Base-by-base conservation (phyloP, 176 grass and related monocot genomes). In the Juncus effusus region DNA sequence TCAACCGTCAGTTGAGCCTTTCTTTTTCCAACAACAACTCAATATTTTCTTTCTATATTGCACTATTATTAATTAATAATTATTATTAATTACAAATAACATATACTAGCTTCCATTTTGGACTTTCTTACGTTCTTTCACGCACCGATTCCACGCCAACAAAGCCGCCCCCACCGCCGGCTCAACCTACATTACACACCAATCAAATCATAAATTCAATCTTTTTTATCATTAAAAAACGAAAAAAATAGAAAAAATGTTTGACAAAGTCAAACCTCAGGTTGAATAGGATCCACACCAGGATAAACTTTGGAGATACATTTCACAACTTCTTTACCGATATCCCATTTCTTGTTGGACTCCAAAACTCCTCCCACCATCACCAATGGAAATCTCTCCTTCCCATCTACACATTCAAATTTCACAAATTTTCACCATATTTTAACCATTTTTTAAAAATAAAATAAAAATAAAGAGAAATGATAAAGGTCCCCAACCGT, bases 341-440 rank as follows among this genome's bases (percentile, higher is more conserved):
- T 93, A 72, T 93, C 79, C 94, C 94, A 99, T 51, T 61, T 82
- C 76, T 93, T 82, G 73, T 99, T 99, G 58, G 88, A 85, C 77
- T 99, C 88, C 0, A 99, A 85, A 42, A 99, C 94, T 39, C 94
- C 94, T 69, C 94, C 94, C 70, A 99, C 88, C 73, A 99, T 90
- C 72, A 99, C 94, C 73, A 99, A 83, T 45, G 94, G 85, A 83
- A 99, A 99, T 15, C 40, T 37, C 50, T 75, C 88, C 19, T 82
- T 92, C 40, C 83, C 94, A 87, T 99, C 94, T 99, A 88, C 74
- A 83, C 14, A 69, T 47, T 59, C 44, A 47, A 47, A 72, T 35
- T 41, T 70, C 16, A 11, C 66, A 69, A 69, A 69, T n/a, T 9
- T 69, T 3, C 16, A 70, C 39, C 52, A 58, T 60, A 58, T 47